Percentiles rank a stretch among this genome's conserved stretches.
These are phyloP conservation scores for Neoboletus brunneissimus DNA, from an alignment of 768 basidiomycete genomes.

Conservation along the genomic window DNA sequence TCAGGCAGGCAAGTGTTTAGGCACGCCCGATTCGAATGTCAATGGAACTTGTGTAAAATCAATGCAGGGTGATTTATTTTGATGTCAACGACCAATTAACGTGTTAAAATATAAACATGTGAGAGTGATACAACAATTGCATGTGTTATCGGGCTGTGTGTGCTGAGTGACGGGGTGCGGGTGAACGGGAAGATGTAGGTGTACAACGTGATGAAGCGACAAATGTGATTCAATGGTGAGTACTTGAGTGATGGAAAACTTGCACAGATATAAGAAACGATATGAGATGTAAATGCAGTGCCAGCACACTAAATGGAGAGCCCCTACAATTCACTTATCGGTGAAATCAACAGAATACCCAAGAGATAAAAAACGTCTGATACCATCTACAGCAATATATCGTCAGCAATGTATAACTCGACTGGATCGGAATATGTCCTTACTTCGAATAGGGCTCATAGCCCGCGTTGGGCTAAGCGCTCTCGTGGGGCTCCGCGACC, in stretches of 20 bases:
- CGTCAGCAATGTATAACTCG: slow-evolving; percentile 2
- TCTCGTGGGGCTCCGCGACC: slow-evolving; percentile 18
- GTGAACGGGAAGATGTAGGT: neutral
- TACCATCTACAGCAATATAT: slow-evolving; percentile 19
- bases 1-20: neutral
- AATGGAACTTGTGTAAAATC: neutral
- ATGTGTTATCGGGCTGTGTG: neutral
- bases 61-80: neutral
- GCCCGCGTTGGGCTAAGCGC: slow-evolving; percentile 35
- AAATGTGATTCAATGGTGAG: neutral
- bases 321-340: slow-evolving; percentile 9
- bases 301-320: neutral
- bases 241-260: neutral
- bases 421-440: neutral
- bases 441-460: slow-evolving; percentile 23
- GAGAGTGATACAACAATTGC: neutral
- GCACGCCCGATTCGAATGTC: neutral
- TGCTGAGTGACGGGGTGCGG: neutral
- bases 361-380: slow-evolving; percentile 29
- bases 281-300: neutral
- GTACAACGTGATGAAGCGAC: neutral
- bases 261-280: neutral
- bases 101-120: neutral
- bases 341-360: slow-evolving; percentile 7
- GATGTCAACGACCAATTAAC: neutral